phyloP scores from a whole-genome alignment of 1,284 basidiomycete genomes.

The Ustilago esculenta region DNA sequence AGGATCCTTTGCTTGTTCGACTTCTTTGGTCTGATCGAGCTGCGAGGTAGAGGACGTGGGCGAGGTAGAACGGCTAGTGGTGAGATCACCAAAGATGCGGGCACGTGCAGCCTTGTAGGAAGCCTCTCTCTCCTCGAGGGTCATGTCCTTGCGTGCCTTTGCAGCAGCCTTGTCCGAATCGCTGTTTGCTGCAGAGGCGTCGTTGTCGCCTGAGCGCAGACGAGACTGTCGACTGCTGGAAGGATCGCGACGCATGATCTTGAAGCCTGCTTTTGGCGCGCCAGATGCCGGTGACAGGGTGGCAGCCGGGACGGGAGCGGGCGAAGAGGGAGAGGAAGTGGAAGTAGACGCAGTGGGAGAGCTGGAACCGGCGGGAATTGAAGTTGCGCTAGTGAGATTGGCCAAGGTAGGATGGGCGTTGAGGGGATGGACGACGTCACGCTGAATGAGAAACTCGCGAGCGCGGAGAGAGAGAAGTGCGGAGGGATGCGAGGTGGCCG shows the following conservation, averaged over 20 bases:
- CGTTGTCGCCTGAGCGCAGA: conserved; percentile 5
- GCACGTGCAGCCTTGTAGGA: conserved; percentile 57
- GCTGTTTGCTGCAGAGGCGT: conserved; percentile 10
- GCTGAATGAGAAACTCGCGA: conserved; percentile 13
- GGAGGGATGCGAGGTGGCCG: conserved; percentile 17
- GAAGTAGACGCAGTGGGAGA: conserved; percentile 7
- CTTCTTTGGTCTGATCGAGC: conserved; percentile 9
- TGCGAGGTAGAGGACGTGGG: conserved; percentile 18
- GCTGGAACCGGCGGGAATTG: not conserved
- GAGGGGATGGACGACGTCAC: conserved; percentile 21
- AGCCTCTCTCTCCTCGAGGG: conserved; percentile 58
- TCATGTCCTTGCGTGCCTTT: conserved; percentile 55
- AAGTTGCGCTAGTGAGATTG: not conserved
- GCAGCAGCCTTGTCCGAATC: conserved; percentile 20
- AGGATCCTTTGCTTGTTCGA: not conserved
- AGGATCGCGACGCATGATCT: conserved; percentile 54
- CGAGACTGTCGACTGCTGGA: conserved; percentile 23
- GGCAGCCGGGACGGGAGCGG: not conserved
- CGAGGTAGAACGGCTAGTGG: conserved; percentile 8
- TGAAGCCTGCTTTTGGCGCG: conserved; percentile 26
- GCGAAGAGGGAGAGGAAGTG: conserved; percentile 18
- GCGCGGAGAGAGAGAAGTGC: conserved; percentile 35
- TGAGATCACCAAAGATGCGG: conserved; percentile 52
- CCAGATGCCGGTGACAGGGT: conserved; percentile 1
- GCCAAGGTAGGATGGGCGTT: conserved; percentile 4